Conservation (phyloP, 805 yeast genomes). For the Ogataea corticis region DNA sequence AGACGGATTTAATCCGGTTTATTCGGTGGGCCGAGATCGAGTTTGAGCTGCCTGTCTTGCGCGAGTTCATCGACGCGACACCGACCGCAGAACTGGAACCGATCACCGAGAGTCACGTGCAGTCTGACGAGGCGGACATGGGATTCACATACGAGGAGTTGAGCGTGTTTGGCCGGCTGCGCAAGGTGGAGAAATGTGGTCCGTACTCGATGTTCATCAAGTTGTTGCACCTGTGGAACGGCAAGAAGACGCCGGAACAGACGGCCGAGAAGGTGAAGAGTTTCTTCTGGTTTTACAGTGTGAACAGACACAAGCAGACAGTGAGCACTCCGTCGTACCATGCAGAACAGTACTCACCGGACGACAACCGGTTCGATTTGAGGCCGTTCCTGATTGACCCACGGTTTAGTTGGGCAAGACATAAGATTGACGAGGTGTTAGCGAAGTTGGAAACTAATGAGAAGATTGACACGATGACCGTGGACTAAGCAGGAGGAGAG, state of each 20-base stretch:
- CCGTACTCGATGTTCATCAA: conserved; percentile 94
- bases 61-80: conserved; percentile 81
- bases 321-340: conserved; percentile 97
- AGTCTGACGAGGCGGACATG: conserved; percentile 97
- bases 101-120: conserved; percentile 86
- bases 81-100: conserved; percentile 99
- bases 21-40: conserved; percentile 73
- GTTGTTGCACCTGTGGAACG: conserved; percentile 90
- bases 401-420: conserved; percentile 83
- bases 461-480: conserved; percentile 41
- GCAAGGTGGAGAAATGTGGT: conserved; percentile 94
- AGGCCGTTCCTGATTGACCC: conserved; percentile 96
- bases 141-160: conserved; percentile 97
- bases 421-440: conserved; percentile 81
- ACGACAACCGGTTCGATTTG: conserved; percentile 93
- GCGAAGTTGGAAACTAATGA: conserved; percentile 48
- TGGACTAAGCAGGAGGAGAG: no score
- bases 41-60: conserved; percentile 75
- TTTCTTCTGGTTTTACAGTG: conserved; percentile 91
- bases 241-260: conserved; percentile 74
- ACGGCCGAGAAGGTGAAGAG: conserved; percentile 90
- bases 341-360: conserved; percentile 98
- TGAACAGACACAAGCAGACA: conserved; percentile 96
- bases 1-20: conserved; percentile 85
- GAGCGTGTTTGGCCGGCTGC: conserved; percentile 82